These are phyloP conservation scores for Marsdenia floribunda DNA, from an alignment of 257 asterid species.

Conservation along the genomic window DNA sequence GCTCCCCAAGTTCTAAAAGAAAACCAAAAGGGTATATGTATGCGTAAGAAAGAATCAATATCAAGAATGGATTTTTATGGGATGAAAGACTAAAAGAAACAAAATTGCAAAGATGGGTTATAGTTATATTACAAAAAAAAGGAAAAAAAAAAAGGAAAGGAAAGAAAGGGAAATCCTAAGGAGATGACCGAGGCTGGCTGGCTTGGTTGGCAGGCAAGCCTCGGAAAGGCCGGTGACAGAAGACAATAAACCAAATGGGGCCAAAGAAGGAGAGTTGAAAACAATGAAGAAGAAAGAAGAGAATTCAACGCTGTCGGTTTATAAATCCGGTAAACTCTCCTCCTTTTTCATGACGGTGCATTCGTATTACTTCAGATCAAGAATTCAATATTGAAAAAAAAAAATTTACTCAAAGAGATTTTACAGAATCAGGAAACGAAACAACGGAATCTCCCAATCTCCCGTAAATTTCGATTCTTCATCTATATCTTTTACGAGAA, in stretches of 20 bases:
- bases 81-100: neutral
- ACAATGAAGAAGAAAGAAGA: neutral
- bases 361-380: neutral
- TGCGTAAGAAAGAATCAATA: neutral
- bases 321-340: neutral
- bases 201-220: slow-evolving; percentile 6
- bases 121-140: neutral
- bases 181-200: neutral
- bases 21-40: neutral
- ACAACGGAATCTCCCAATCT: neutral
- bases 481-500: neutral
- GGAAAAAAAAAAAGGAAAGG: too few relatives aligned
- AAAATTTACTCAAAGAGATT: neutral
- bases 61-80: slow-evolving; percentile 16
- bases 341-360: neutral
- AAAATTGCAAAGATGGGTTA: slow-evolving; percentile 1
- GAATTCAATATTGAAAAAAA: too few relatives aligned
- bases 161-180: neutral
- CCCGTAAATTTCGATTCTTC: neutral
- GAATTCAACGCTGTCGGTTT: slow-evolving; percentile 7
- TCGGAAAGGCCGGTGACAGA: slow-evolving; percentile 14
- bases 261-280: neutral
- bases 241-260: slow-evolving; percentile 8
- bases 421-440: neutral
- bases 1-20: slow-evolving; percentile 1